Base-by-base conservation (phyloP, 352 stramenopile genomes). In the Pythium diclinum region DNA sequence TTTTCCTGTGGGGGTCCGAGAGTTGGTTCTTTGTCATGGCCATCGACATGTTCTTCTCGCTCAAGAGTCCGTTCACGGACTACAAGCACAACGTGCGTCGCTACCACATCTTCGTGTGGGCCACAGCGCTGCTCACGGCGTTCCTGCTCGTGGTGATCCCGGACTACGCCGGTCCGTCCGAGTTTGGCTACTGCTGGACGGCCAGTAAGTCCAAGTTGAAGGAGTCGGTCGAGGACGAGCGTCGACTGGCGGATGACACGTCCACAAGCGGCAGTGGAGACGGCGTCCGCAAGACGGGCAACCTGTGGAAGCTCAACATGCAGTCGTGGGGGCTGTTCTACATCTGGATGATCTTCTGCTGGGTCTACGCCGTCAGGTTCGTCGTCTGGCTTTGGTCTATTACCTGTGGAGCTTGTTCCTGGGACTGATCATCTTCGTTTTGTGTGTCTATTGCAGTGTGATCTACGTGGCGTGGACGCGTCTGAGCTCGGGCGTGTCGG, bases 21-120 rank as follows among this genome's bases (percentile, higher is more conserved):
- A 92, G 83, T 61, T 95, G 87, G 87, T 95, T 95, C 63, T 91
- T 92, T 56, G 84, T 95, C 59, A 95, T 95, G 87, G 81, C 87
- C 19, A 91, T 93, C 60, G 87, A 95, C 65, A 91, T 95, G 83
- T 69, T 91, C 38, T 89, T 78, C 42, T 92, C 83, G 38, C 71
- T 95, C 33, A 82, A 91, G 69, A 95, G 85, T 78, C 87, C 87
- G 6, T 95, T 95, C 65, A 95, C 87, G 9, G 85, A 95, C 73
- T 95, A 92, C 75, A 93, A 92, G 73, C 77, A 61, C 57, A 95
- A 95, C 48, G 78, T 95, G 54, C 83, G 85, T 7, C 81, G 81
- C 17, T 95, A 95, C 55, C 87, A 95, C 67, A 71, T 77, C 7
- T 94, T 93, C 66, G 87, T 95, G 17, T 95, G 87, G 87, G 58